These are phyloP conservation scores for Myotisia sp. DNA, from an alignment of 2,329 filamentous ascomycete species.

Conservation along the genomic window DNA sequence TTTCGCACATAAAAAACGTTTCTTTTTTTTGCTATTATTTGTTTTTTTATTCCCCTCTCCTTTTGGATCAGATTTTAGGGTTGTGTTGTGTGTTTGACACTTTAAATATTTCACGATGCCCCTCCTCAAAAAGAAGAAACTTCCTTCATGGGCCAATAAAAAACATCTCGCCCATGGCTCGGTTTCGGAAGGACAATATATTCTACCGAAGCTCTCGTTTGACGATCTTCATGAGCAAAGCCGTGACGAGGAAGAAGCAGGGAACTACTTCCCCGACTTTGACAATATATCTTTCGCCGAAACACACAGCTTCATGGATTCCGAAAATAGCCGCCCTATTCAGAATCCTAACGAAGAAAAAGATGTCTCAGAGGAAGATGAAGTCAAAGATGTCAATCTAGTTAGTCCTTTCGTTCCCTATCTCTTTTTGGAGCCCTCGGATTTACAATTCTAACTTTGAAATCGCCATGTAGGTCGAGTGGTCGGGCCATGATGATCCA, in stretches of 20 bases:
- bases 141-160: no score
- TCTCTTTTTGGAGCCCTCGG: neutral
- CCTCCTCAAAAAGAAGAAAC: no score
- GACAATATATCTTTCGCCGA: neutral
- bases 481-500: conserved; percentile 41
- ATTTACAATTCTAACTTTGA: neutral
- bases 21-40: no score
- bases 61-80: no score
- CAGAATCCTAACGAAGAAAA: no score
- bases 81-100: no score
- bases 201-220: neutral
- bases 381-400: conserved; percentile 6
- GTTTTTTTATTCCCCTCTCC: no score
- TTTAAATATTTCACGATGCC: no score
- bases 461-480: conserved; percentile 11
- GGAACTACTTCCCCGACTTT: neutral
- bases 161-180: no score
- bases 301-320: no score
- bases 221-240: neutral
- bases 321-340: neutral
- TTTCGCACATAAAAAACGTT: no score
- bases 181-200: neutral
- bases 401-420: conserved; percentile 3
- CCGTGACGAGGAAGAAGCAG: neutral
- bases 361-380: conserved; percentile 1